A percentile compares a stretch with the other conserved stretches of the same genome.
Conservation (phyloP, 139 green algal genomes). For the Haematococcus lacustris region DNA sequence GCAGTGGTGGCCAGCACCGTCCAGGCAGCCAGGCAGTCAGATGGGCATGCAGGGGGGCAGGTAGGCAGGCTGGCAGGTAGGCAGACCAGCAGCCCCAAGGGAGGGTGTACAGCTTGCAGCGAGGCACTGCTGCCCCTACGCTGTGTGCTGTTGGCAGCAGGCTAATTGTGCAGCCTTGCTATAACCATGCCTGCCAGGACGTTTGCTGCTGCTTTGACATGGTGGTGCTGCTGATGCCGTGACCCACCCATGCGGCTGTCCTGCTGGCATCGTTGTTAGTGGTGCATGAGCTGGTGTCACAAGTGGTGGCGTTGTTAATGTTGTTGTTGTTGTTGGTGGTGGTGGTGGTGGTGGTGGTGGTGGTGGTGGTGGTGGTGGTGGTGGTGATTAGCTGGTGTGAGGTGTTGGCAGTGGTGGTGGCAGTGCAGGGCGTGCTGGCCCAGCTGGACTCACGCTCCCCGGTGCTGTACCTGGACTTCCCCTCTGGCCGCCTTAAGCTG, state of each 20-base stretch:
- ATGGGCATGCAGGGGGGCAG: too few species aligned
- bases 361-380: neutral
- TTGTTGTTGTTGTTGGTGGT: neutral
- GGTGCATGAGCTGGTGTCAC: neutral
- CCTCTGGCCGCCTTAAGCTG: conserved; percentile 67
- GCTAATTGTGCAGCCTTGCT: too few species aligned
- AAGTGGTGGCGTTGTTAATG: neutral
- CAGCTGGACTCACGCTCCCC: conserved; percentile 75
- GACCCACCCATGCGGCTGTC: neutral
- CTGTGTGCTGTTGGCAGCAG: neutral
- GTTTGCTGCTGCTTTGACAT: too few species aligned
- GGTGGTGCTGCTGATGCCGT: neutral
- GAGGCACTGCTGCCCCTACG: neutral
- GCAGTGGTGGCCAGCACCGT: neutral
- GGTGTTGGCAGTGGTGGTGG: neutral
- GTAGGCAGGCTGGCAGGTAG: too few species aligned
- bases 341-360: neutral
- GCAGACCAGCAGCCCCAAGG: too few species aligned
- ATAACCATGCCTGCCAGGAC: too few species aligned
- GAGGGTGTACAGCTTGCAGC: neutral
- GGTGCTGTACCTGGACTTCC: conserved; percentile 84
- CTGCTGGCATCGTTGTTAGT: neutral
- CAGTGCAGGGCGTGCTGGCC: conserved; percentile 57
- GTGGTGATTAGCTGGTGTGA: neutral
- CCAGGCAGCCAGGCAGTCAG: too few species aligned